Conservation (phyloP, 2,329 filamentous ascomycete genomes). For the Drechslera avenae region DNA sequence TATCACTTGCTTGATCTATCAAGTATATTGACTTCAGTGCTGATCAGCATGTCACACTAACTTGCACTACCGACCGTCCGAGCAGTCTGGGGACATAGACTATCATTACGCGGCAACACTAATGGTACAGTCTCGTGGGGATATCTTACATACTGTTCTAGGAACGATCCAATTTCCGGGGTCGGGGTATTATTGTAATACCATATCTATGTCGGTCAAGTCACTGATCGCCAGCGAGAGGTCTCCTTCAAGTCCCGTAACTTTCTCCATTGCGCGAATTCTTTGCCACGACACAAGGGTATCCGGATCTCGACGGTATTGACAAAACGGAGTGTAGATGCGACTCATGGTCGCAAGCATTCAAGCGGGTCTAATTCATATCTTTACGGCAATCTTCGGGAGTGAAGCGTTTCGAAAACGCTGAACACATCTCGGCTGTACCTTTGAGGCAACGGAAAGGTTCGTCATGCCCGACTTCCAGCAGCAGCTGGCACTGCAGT, state of each 20-base stretch:
- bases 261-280: background rate
- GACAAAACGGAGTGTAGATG: background rate
- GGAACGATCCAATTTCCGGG: constrained; percentile 1
- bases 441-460: background rate
- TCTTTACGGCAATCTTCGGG: background rate
- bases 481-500: constrained; percentile 25
- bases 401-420: background rate
- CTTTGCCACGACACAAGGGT: background rate
- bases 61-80: constrained; percentile 2
- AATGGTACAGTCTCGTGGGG: background rate
- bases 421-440: background rate
- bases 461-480: constrained; percentile 19
- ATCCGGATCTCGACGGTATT: background rate
- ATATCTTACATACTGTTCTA: background rate
- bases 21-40: constrained; percentile 5
- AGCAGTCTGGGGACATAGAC: background rate
- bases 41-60: background rate
- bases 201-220: background rate
- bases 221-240: background rate
- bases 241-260: background rate
- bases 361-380: background rate
- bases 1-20: background rate
- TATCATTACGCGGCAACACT: constrained; percentile 9
- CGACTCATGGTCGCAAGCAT: background rate
- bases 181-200: background rate